Base-by-base conservation (phyloP, 305 asterid genomes). In the Striga hermonthica region DNA sequence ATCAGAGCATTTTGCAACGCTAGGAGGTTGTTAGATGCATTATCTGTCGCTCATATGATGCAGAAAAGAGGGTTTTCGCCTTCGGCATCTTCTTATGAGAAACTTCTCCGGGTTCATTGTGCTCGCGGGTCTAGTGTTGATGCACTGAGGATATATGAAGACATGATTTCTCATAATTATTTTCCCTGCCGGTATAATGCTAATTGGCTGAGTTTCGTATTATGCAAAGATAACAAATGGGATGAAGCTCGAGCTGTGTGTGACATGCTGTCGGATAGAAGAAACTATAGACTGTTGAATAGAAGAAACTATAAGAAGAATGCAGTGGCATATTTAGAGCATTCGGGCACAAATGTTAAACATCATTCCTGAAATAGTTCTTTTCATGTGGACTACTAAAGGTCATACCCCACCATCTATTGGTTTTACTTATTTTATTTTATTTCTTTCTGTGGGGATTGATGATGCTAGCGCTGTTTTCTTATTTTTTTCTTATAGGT, bases 21-120 rank as follows among this genome's bases (percentile, higher is more conserved):
- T 14, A 78, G 83, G 41, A 82, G 88, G 70, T 55, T 74, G 22
- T 34, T 63, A 11, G 88, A 83, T 64, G 90, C 90, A 7, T 71
- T 86, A 37, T 78, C 83, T 3, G 60, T 80, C 53, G 60, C 74
- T 40, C 70, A 80, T 38, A 64, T 60, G 70, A 86, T 86, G 90
- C 84, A 64, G 38, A 86, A 81, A 70, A 75, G 80, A 74, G 94
- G 94, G 0, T 56, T 80, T 60, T 70, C 72, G 49, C 90, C 88
- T 58, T 83, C 84, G 22, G 67, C 79, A 62, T 50, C 67, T 37
- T 68, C 88, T 54, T 83, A 82, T 44, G 94, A 86, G 66, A 75
- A 62, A 39, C 69, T 81, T 47, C 82, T 86, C 9, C 54, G 71
- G 60, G 69, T 71, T 54, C 73, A 81, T 57, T 83, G 89, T 73